Base-by-base conservation (phyloP, 106 monocot species). In the Dendrobium catenatum region DNA sequence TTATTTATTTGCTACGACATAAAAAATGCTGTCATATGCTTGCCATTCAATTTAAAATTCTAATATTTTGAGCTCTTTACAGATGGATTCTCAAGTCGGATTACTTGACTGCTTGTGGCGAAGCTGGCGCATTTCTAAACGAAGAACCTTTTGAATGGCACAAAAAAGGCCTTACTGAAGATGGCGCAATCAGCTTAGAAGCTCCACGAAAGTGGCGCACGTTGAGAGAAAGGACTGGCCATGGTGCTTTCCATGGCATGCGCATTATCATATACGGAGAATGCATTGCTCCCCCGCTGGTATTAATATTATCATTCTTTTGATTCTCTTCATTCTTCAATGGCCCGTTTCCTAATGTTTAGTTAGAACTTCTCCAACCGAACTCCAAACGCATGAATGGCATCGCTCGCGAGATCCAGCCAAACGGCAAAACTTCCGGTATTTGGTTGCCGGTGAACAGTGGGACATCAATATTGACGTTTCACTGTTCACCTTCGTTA, bases 1-100 rank as follows among this genome's bases (percentile, higher is more conserved):
- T 46, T 46, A 7, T 8, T 44, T 44, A 4, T 46, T 46, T 46
- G 9, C 9, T 46, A 46, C 0, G 9, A 46, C 46, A 46, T 46
- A 37, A 46, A 46, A 46, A 46, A 46, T 46, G 46, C 46, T 46
- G 46, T 46, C 51, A 51, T 51, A 51, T 0, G 13, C 51, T 51
- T 51, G 13, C 51, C 10, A 51, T n/a, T 44, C 74, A 74, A 20
- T 37, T 15, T 74, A 13, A 44, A 49, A 49, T 27, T 76, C 49
- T 76, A 24, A 76, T 76, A 3, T 13, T 26, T 27, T 10, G 42
- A 48, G 48, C 31, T 48, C 9, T 40, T 72, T 86, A 74, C 73
- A 94, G 98, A 86, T 99, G 98, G 98, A 99, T 99, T 84, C 88
- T 99, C 10, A 95, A 90, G 80, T 77, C 90, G 16, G 89, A 95